Base-by-base conservation (phyloP, 805 yeast species). In the Zygosaccharomyces lentus region DNA sequence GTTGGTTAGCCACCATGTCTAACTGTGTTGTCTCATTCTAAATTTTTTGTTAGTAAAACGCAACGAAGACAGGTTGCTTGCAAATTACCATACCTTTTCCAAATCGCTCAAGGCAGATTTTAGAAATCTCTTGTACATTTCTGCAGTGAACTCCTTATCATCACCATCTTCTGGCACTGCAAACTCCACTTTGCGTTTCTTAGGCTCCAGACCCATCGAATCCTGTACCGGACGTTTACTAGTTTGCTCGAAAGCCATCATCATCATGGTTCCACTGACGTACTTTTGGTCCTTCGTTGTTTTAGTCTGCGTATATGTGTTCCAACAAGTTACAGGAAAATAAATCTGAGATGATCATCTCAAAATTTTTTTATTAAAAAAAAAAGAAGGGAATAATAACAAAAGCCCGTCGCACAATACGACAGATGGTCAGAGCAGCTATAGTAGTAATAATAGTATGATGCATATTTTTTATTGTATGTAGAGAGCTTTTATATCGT, bases 101-200 rank as follows among this genome's bases (percentile, higher is more conserved):
- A 85, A 69, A 43, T 83, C 76, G 40, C 81, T 85, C 52, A 87
- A 67, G 25, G 91, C 93, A 43, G 86, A 74, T 53, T 75, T 74
- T 29, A 85, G 79, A 57, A 76, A 76, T 34, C 75, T 61, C 30
- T 58, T 51, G 53, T 67, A 71, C 64, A 70, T 60, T 37, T 66
- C 65, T 30, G 61, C 48, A 7, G 70, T 66, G 45, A 70, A 66
- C 36, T 51, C 48, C n/a, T 46, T 47, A 24, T 50, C 52, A 23
- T 44, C 44, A 32, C 41, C 53, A 21, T 40, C 38, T 12, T 47
- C 47, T 16, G 48, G 34, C 21, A 41, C 41, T 16, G 40, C 46
- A 48, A 64, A 64, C 41, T 62, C 66, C 17, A 63, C 67, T 46
- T 54, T 63, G 34, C 67, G 55, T 45, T 58, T 62, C 47, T 64